Conservation (phyloP, 1,139 yeast species). For the Lodderomyces jiufengensis region DNA sequence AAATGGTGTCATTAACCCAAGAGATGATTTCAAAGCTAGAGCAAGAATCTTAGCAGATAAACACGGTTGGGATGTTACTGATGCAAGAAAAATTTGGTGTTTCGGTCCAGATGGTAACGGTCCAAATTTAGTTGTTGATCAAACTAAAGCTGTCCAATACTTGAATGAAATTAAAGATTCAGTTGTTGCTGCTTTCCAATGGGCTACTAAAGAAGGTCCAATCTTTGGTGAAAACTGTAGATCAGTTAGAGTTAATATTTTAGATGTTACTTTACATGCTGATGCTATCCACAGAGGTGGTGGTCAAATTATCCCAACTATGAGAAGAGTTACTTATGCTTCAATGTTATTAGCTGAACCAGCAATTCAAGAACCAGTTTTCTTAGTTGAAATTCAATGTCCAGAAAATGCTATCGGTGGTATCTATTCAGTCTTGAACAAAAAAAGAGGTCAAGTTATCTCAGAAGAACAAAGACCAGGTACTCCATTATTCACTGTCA, state of each 20-base stretch:
- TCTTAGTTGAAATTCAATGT: constrained; percentile 99
- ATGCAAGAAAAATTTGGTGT: constrained; percentile 99
- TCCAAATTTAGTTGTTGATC: constrained; percentile 98
- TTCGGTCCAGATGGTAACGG: constrained; percentile 99
- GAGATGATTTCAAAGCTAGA: constrained; percentile 98
- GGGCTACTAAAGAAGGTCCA: constrained; percentile 99
- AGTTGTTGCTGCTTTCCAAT: constrained; percentile 99
- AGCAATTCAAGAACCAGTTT: constrained; percentile 98
- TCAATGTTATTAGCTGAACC: constrained; percentile 98
- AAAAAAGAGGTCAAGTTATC: constrained; percentile 99
- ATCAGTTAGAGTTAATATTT: constrained; percentile 94
- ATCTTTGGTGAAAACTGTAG: constrained; percentile 94
- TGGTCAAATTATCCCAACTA: constrained; percentile 99
- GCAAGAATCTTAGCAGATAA: constrained; percentile 99
- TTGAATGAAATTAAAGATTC: constrained; percentile 99
- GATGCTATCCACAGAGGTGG: constrained; percentile 99
- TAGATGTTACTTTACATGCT: constrained; percentile 99
- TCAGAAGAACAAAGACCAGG: constrained; percentile 99
- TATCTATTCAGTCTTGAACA: constrained; percentile 99
- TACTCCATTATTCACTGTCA: constrained; percentile 98
- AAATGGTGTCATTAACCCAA: constrained; percentile 85
- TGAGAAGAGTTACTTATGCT: constrained; percentile 99
- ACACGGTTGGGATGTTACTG: constrained; percentile 99
- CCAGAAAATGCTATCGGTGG: constrained; percentile 99
- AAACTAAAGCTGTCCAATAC: constrained; percentile 99